Conservation (phyloP, 257 asterid species). For the Misopates orontium region DNA sequence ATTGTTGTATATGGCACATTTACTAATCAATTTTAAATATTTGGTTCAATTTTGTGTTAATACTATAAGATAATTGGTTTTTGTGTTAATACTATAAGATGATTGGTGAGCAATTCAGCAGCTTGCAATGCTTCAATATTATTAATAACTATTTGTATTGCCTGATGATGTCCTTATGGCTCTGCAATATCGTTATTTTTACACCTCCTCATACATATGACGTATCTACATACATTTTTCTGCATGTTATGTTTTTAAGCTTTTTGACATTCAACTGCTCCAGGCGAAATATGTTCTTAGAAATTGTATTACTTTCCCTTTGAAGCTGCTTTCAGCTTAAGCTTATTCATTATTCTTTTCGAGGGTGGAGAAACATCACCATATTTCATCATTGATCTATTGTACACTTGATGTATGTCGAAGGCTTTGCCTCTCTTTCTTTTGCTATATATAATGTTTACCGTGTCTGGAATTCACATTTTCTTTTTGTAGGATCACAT, state of each 20-base stretch:
- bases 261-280: background rate
- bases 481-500: constrained; percentile 52
- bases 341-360: background rate
- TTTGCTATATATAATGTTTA: background rate
- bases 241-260: background rate
- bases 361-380: background rate
- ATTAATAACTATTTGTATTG: too few species aligned
- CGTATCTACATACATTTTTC: too few species aligned
- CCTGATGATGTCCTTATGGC: too few species aligned
- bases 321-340: background rate
- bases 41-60: background rate
- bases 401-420: too few species aligned
- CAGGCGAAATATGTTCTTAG: background rate
- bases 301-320: background rate
- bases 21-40: background rate
- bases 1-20: too few species aligned
- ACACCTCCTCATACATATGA: background rate
- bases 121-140: too few species aligned
- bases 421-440: too few species aligned
- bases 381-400: background rate
- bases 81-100: too few species aligned
- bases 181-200: background rate
- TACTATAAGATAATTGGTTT: too few species aligned
- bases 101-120: too few species aligned
- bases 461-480: background rate